phyloP scores from a whole-genome alignment of 2,329 filamentous ascomycete genomes.

The Colletotrichum noveboracense region DNA sequence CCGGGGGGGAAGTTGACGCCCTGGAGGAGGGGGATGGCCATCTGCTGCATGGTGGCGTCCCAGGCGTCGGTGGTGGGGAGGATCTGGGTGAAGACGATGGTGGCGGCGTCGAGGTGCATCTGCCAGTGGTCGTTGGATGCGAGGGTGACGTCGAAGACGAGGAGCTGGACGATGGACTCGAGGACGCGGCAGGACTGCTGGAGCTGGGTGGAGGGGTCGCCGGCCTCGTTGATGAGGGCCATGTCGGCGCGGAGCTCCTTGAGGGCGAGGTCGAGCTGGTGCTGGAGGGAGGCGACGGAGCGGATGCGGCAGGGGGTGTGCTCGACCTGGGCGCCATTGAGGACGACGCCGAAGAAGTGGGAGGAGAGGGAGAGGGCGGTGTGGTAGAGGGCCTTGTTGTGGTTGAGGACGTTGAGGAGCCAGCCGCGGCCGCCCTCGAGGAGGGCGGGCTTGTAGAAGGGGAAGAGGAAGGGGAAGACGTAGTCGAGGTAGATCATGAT shows the following conservation, averaged over 20 bases:
- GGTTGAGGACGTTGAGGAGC: constrained; percentile 62
- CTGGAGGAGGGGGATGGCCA: constrained; percentile 16
- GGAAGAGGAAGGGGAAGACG: constrained; percentile 66
- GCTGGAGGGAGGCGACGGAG: constrained; percentile 40
- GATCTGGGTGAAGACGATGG: constrained; percentile 54
- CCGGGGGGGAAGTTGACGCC: constrained; percentile 20
- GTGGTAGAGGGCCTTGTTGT: constrained; percentile 63
- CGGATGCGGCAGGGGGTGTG: constrained; percentile 17
- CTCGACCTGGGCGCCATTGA: constrained; percentile 34
- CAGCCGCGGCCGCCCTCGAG: constrained; percentile 64
- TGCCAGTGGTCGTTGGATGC: constrained; percentile 54
- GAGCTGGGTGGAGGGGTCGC: constrained; percentile 31
- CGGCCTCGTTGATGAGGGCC: constrained; percentile 36
- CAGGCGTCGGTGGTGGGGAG: constrained; percentile 41
- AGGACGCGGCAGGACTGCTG: constrained; percentile 45
- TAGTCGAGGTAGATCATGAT: constrained; percentile 67
- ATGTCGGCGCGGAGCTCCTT: constrained; percentile 49
- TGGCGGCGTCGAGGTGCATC: constrained; percentile 54
- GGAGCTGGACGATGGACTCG: constrained; percentile 57
- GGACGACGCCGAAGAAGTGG: constrained; percentile 59
- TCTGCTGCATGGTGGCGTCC: constrained; percentile 35
- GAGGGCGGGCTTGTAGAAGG: constrained; percentile 63
- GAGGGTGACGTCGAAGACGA: constrained; percentile 56
- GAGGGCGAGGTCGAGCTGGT: constrained; percentile 49
- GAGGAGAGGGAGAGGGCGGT: constrained; percentile 60